Conservation (phyloP, 768 basidiomycete species). For the Leccinum imitatum region DNA sequence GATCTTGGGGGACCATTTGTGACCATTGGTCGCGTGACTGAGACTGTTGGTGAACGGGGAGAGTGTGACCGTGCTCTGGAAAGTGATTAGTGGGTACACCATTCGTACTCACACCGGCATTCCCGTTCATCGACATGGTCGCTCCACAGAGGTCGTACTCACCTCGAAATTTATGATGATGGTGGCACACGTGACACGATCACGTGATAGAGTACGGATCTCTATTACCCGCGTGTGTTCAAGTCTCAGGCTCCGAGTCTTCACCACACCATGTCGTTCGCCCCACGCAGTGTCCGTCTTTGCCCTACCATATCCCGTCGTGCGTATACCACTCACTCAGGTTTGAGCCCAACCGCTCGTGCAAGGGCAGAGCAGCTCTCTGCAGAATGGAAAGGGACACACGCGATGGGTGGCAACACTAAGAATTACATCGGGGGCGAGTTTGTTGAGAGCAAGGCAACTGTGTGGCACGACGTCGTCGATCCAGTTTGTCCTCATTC, state of each 20-base stretch:
- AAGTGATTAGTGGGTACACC: conserved; percentile 17
- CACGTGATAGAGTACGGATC: conserved; percentile 17
- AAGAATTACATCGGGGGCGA: conserved; percentile 92
- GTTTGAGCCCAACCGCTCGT: conserved; percentile 54
- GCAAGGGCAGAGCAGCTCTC: conserved; percentile 70
- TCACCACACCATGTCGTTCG: conserved; percentile 23
- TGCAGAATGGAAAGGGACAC: conserved; percentile 83
- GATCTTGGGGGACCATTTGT: conserved; percentile 27
- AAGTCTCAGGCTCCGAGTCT: conserved; percentile 5
- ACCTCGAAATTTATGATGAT: not conserved
- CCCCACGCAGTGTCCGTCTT: conserved; percentile 18
- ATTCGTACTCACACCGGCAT: conserved; percentile 16
- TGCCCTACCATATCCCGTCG: conserved; percentile 15
- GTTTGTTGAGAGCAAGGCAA: conserved; percentile 78
- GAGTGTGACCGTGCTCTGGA: conserved; percentile 12
- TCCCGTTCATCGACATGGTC: conserved; percentile 15
- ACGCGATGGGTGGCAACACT: conserved; percentile 78
- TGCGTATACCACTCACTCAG: conserved; percentile 48
- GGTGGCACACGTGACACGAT: conserved; percentile 18
- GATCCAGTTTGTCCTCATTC: conserved; percentile 69
- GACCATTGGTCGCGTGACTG: conserved; percentile 25
- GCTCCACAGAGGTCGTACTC: not conserved
- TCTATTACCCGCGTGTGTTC: not conserved
- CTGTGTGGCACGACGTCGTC: conserved; percentile 80
- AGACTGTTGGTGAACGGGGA: conserved; percentile 21